Base-by-base conservation (phyloP, 2,329 filamentous ascomycete genomes). In the Epichloe scottii region DNA sequence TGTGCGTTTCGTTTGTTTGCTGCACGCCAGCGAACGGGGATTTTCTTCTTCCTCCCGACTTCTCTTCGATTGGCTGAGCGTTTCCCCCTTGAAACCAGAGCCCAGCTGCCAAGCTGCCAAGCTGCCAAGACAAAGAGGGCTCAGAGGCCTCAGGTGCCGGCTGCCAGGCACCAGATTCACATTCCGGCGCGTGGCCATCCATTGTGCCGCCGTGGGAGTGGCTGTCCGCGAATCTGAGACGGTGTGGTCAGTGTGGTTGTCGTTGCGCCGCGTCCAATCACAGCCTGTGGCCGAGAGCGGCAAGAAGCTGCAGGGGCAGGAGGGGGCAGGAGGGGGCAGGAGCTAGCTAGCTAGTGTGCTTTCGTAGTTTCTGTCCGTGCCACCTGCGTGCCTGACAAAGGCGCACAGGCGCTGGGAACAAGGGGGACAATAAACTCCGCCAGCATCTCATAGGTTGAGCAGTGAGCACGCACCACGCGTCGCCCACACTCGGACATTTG, bases 211-310 rank as follows among this genome's bases (percentile, higher is more conserved):
- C 26, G 8, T 30, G 26, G 26, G 3, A 30, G 8, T 51, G 15
- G 23, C 30, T 19, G 42, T 21, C 42, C 30, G 23, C 26, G 42
- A 46, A 48, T 48, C 52, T 51, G 52, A 54, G 41, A 51, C 49
- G 12, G 21, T 47, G 42, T 46, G 35, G 35, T n/a, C 8, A 30
- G 26, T 30, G 26, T 30, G 26, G 26, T 41, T 41, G 8, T 41
- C 17, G 3, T 14, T 48, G 38, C 39, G 5, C 12, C 8, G 14
- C 19, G 15, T 46, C 54, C 54, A 56, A 56, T 54, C 52, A 54
- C 34, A 15, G 49, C 21, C 17, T 14, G 14, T 46, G n/a, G 48
- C 43, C 3, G 48, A 43, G 30, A 46, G 14, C 38, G 17, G 38
- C 40, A 38, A 44, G 48, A 8, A 30, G 4, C 21, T 17, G 33